Conservation (phyloP, 2,329 filamentous ascomycete genomes). For the Mycosphaerelloides madeirae region DNA sequence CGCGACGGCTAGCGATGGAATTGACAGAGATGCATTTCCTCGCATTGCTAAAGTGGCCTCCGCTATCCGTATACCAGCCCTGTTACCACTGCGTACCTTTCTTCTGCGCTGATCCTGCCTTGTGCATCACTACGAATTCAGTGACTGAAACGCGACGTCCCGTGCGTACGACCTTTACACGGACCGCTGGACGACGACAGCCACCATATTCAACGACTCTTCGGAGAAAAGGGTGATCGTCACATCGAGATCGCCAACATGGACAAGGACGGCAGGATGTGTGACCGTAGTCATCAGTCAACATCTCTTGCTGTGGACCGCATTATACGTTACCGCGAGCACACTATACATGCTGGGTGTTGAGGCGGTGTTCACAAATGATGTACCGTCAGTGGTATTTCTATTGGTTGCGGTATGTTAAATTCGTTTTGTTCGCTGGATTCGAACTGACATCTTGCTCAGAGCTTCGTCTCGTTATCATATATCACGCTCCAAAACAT, state of each 20-base stretch:
- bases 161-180: no score
- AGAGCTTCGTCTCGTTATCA: conserved; percentile 18
- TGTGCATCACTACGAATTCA: no score
- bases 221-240: conserved; percentile 4
- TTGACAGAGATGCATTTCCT: not conserved
- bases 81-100: no score
- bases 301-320: conserved; percentile 23
- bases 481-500: conserved; percentile 19
- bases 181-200: not conserved
- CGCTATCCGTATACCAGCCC: no score
- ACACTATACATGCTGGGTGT: conserved; percentile 21
- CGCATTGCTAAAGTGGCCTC: not conserved
- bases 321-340: conserved; percentile 24
- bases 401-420: conserved; percentile 17
- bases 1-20: conserved; percentile 16
- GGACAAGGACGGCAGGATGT: conserved; percentile 7
- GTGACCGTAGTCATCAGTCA: conserved; percentile 21
- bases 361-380: conserved; percentile 12
- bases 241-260: not conserved
- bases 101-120: not conserved
- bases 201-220: not conserved
- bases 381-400: conserved; percentile 21
- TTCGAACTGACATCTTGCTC: conserved; percentile 3
- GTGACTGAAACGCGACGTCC: no score
- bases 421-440: not conserved